Evolutionary conservation across 352 stramenopile genomes (phyloP).

Genomic region (Phytophthora idaei): DNA sequence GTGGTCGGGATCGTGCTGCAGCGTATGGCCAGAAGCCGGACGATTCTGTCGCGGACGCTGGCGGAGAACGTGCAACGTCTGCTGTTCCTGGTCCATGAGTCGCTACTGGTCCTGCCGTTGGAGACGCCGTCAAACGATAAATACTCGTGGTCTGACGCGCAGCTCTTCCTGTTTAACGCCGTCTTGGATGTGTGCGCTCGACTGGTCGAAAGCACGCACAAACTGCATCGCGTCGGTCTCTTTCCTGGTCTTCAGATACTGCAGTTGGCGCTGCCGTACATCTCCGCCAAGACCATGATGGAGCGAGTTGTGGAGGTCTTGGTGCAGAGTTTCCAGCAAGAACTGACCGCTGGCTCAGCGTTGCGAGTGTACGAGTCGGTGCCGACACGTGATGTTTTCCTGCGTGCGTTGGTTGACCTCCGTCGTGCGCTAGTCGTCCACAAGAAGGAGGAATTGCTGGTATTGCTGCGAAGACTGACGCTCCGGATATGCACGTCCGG

Average conservation of each 20-base stretch:
- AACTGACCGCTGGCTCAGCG: slow-evolving; percentile 66
- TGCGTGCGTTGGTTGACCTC: slow-evolving; percentile 73
- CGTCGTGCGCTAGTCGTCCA: slow-evolving; percentile 68
- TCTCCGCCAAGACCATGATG: slow-evolving; percentile 46
- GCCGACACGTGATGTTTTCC: slow-evolving; percentile 77
- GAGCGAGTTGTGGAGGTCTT: slow-evolving; percentile 63
- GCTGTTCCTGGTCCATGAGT: slow-evolving; percentile 70
- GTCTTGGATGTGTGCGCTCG: slow-evolving; percentile 77
- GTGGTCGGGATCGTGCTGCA: slow-evolving; percentile 77
- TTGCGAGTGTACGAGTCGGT: slow-evolving; percentile 74
- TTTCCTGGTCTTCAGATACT: slow-evolving; percentile 74
- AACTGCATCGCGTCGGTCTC: slow-evolving; percentile 72
- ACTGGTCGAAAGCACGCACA: slow-evolving; percentile 80
- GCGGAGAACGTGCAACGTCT: slow-evolving; percentile 84
- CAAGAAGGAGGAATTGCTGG: slow-evolving; percentile 41
- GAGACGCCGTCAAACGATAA: slow-evolving; percentile 21
- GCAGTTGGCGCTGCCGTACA: slow-evolving; percentile 58
- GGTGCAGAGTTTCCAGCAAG: slow-evolving; percentile 76
- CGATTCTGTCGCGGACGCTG: slow-evolving; percentile 73
- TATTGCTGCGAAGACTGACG: slow-evolving; percentile 56
- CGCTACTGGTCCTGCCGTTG: slow-evolving; percentile 50
- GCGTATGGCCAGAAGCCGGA: slow-evolving; percentile 74
- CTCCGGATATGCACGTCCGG: slow-evolving; percentile 79
- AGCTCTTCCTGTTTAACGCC: slow-evolving; percentile 73
- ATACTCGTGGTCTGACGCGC: slow-evolving; percentile 61